phyloP scores from a whole-genome alignment of 73 alveolate species.

The Paramecium biaurelia region DNA sequence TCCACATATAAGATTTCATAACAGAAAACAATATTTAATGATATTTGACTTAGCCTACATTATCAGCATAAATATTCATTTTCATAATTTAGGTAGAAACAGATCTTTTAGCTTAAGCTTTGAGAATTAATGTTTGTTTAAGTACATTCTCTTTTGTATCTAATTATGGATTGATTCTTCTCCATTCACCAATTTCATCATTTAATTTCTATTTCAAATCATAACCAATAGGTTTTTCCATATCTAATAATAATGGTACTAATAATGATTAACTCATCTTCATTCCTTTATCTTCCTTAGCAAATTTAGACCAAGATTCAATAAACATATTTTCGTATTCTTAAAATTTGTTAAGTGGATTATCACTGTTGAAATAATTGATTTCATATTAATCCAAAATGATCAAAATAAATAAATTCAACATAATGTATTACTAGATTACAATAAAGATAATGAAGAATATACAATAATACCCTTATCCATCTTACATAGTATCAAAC shows the following conservation, averaged over 20 bases:
- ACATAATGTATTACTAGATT: conserved; percentile 18
- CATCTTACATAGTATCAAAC: conserved; percentile 67
- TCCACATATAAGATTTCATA: conserved; percentile 68
- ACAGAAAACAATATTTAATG: conserved; percentile 76
- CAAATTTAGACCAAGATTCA: conserved; percentile 83
- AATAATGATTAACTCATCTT: conserved; percentile 68
- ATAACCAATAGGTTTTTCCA: conserved; percentile 76
- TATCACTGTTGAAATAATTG: conserved; percentile 88
- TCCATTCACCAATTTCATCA: background rate
- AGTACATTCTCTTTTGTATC: background rate
- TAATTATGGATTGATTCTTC: background rate
- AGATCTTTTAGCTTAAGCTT: conserved; percentile 43
- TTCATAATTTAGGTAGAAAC: conserved; percentile 66
- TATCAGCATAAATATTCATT: conserved; percentile 77
- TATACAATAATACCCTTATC: conserved; percentile 28
- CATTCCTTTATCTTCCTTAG: conserved; percentile 66
- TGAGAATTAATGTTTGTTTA: background rate
- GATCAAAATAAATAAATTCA: conserved; percentile 85
- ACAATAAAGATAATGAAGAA: conserved; percentile 38
- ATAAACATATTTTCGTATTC: conserved; percentile 78
- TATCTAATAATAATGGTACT: conserved; percentile 58
- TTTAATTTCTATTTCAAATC: conserved; percentile 16
- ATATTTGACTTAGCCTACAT: conserved; percentile 78
- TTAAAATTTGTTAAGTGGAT: conserved; percentile 86
- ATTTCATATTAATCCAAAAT: conserved; percentile 94